Conservation (phyloP, 2,329 filamentous ascomycete genomes). For the Coniochaeta ligniaria region DNA sequence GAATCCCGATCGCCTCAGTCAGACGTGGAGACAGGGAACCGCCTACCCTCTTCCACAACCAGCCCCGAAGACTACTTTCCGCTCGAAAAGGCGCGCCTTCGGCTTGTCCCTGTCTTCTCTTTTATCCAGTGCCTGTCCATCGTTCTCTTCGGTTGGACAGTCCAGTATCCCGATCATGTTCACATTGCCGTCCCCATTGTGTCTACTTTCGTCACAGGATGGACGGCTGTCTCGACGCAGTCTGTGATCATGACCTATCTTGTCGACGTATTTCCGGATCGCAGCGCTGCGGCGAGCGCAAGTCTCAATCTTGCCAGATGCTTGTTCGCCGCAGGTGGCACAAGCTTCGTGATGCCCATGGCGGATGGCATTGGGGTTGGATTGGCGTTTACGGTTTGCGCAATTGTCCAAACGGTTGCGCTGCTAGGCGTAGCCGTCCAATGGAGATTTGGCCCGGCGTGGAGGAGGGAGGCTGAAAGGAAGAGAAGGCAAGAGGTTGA, state of each 20-base stretch:
- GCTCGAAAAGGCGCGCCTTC: constrained; percentile 42
- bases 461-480: too few relatives aligned
- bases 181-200: constrained; percentile 42
- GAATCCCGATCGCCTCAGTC: too few relatives aligned
- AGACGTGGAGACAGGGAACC: too few relatives aligned
- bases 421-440: too few relatives aligned
- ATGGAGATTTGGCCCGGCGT: too few relatives aligned
- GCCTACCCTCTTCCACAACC: too few relatives aligned
- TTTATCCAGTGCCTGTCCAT: constrained; percentile 37
- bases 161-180: constrained; percentile 14
- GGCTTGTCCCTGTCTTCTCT: constrained; percentile 36
- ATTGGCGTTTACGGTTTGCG: too few relatives aligned
- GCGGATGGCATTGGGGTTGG: background rate
- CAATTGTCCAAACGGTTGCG: too few relatives aligned
- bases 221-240: constrained; percentile 41
- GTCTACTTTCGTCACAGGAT: constrained; percentile 43
- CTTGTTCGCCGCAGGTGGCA: constrained; percentile 42
- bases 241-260: constrained; percentile 43
- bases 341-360: constrained; percentile 37
- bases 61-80: constrained; percentile 27
- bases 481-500: too few relatives aligned
- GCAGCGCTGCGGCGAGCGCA: constrained; percentile 43
- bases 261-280: constrained; percentile 41
- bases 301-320: constrained; percentile 46
- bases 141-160: constrained; percentile 43